Evolutionary conservation across 139 green algal species (phyloP), one percentile per base, ranked within the genome.

Genomic region (Desmodesmus armatus): DNA sequence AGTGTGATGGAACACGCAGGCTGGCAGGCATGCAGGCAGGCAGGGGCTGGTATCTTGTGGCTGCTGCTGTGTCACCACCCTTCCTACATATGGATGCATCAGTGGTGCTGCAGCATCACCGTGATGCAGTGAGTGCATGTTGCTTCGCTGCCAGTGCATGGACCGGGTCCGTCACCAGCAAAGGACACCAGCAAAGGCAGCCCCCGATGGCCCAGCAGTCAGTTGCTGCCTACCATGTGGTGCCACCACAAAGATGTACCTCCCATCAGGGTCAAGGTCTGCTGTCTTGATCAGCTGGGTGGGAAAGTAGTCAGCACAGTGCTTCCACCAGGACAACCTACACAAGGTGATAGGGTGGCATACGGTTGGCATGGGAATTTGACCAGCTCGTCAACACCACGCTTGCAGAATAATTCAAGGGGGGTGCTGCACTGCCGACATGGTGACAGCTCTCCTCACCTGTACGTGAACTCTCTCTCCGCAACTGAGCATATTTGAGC

Each of bases 211-310:
- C 29, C 89, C 51, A 17, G 87, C 73, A 44, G n/a, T n/a, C n/a
- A n/a, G n/a, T n/a, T n/a, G n/a, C n/a, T n/a, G n/a, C n/a, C n/a
- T n/a, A n/a, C 91, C 91, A 82, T 94, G 91, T 2, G 91, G 91
- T 58, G 90, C 85, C 6, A 78, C 87, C 6, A 81, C 87, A 71
- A 94, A 94, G 39, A 94, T 80, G 83, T 94, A 94, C 49, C 85
- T 80, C 35, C 75, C 27, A 33, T 85, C 63, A n/a, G 91, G 91
- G 49, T 94, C 91, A 2, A 94, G 85, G 3, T 94, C 89, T 43
- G 55, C 87, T 33, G 89, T 91, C 82, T 92, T 94, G 55, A 89
- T 43, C 5, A 94, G 83, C 29, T 83, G 63, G 4, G 66, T 78
- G n/a, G 91, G 89, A 62, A 93, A 94, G 80, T 93, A 93, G 5